Evolutionary conservation across 1,284 basidiomycete species (phyloP).

Genomic region (Sporisorium iseilematis-ciliati): DNA sequence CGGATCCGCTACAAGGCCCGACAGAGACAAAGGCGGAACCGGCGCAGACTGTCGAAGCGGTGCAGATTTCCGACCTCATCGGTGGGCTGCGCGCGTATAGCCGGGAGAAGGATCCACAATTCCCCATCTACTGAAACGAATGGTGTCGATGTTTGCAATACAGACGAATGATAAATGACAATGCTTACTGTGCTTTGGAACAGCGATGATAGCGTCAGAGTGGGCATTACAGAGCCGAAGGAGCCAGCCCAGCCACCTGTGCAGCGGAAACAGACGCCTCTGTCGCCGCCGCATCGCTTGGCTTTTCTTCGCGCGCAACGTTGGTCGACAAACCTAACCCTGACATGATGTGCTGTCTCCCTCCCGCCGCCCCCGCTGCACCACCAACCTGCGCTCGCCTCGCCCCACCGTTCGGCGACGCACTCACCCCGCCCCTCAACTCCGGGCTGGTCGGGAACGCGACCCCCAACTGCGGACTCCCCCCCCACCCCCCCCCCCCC

Average conservation of each 20-base stretch:
- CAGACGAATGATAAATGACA: neutral
- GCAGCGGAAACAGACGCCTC: slow-evolving; percentile 21
- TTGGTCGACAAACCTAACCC: slow-evolving; percentile 21
- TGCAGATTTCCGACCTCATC: slow-evolving; percentile 46
- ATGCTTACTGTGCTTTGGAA: neutral
- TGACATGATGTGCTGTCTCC: slow-evolving; percentile 17
- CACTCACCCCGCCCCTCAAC: neutral
- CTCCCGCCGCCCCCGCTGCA: slow-evolving; percentile 6
- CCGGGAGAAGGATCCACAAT: slow-evolving; percentile 38
- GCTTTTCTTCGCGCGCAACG: slow-evolving; percentile 1
- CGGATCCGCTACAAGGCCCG: slow-evolving; percentile 16
- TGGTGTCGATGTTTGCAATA: neutral
- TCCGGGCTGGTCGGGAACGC: slow-evolving; percentile 21
- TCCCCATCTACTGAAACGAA: slow-evolving; percentile 52
- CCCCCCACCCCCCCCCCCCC: slow-evolving; percentile 2
- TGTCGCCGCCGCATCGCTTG: neutral
- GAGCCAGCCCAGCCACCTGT: slow-evolving; percentile 29
- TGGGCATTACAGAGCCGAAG: slow-evolving; percentile 27
- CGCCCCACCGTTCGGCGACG: slow-evolving; percentile 22
- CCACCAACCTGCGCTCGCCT: slow-evolving; percentile 9
- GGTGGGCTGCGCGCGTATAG: slow-evolving; percentile 58
- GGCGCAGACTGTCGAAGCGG: slow-evolving; percentile 89
- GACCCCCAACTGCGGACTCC: slow-evolving; percentile 25
- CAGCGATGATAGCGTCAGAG: no score
- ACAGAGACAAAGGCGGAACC: slow-evolving; percentile 13